Base-by-base conservation (phyloP, 177 flowering plant species). In the Vitis hybrid region DNA sequence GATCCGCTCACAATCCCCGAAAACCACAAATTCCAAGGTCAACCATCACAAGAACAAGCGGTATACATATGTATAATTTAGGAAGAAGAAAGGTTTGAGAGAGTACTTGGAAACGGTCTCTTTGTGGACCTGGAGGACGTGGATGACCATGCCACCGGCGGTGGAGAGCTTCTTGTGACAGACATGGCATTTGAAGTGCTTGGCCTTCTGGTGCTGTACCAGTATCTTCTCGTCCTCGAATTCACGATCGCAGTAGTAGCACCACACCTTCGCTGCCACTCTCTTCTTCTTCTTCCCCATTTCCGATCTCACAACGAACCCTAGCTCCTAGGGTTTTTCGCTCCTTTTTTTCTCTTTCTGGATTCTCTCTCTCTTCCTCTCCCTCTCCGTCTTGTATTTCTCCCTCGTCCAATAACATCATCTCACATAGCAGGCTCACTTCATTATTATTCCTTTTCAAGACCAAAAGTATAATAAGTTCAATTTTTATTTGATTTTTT, bases 241-340 rank as follows among this genome's bases (percentile, higher is more conserved):
- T 68, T 91, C 97, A 21, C 98, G 73, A 69, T 93, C 98, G 83
- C 97, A 92, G 79, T 94, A 94, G 75, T 94, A 94, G 76, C 98
- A 94, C 90, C 92, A 94, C 0, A 90, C 91, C 82, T 90, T 90
- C 21, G 79, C 70, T 15, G 83, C 61, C 13, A 72, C 83, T 72
- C 96, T 84, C 90, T 92, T 94, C 94, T 94, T 94, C 89, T 92
- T 94, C 91, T 90, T 93, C 77, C 97, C 98, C 97, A 91, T 93
- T 60, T 21, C 10, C 7, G 45, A 33, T 33, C 7, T 33, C 45
- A 1, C 45, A 9, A n/a, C 55, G 56, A 53, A 53, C 14, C 56
- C 56, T 53, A 53, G 16, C 14, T 53, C 56, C n/a, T 13, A 13
- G 56, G 56, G n/a, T n/a, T 53, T n/a, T 12, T 53, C 56, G 16